A percentile compares a stretch with the other conserved stretches of the same genome.
Evolutionary conservation across 352 stramenopile species (phyloP).

Genomic region (Peronospora farinosa): DNA sequence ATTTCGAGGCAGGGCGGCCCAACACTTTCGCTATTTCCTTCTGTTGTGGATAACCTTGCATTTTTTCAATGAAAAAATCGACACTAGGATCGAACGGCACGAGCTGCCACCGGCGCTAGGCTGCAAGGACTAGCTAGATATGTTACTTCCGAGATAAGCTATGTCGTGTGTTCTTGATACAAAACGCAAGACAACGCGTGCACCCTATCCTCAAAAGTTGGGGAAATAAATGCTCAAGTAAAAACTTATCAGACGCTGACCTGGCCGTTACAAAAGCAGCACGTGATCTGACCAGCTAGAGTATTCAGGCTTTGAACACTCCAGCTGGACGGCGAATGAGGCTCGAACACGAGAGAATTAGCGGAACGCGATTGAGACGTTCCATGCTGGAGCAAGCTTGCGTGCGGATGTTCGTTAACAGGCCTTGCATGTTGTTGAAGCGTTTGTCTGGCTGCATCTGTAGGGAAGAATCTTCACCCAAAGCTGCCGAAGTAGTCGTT

Average conservation of each 20-base stretch:
- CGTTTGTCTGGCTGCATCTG: conserved; percentile 8
- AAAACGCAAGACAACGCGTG: neutral
- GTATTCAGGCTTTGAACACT: neutral
- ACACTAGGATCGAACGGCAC: conserved; percentile 10
- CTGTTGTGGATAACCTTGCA: conserved; percentile 21
- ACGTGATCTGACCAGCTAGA: too few species aligned
- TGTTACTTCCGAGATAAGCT: neutral
- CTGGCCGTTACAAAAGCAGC: too few species aligned
- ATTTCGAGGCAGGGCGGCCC: conserved; percentile 11
- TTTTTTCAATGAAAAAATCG: conserved; percentile 22
- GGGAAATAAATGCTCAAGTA: too few species aligned
- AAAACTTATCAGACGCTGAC: too few species aligned
- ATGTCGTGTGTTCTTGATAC: neutral
- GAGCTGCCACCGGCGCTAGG: neutral
- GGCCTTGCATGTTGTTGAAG: neutral
- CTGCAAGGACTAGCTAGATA: neutral
- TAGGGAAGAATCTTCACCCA: conserved; percentile 13
- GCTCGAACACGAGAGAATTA: conserved; percentile 8
- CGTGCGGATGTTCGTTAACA: conserved; percentile 14
- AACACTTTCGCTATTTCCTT: conserved; percentile 22
- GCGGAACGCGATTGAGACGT: conserved; percentile 19
- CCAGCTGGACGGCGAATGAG: conserved; percentile 12
- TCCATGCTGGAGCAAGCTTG: conserved; percentile 12
- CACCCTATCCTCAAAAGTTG: too few species aligned
- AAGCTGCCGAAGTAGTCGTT: neutral